Conservation (phyloP, 495 filamentous ascomycete species). For the Neurospora cerealis region DNA sequence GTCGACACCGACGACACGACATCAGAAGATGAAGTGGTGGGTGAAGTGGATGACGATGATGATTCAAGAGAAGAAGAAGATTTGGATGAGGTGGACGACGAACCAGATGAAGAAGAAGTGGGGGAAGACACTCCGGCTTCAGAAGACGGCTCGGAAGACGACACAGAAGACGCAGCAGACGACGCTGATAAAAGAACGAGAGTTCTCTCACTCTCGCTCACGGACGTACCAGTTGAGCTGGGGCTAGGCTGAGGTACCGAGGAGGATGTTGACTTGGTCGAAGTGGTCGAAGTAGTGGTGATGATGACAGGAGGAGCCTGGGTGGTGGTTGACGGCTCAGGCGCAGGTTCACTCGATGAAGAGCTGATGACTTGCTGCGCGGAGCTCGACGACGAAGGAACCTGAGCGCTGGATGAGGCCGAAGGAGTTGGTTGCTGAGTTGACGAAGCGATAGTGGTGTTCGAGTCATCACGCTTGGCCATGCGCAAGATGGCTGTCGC, state of each 20-base stretch:
- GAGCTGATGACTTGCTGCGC: neutral
- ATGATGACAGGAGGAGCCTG: constrained; percentile 8
- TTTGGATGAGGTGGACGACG: neutral
- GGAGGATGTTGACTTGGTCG: constrained; percentile 1
- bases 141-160: neutral
- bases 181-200: constrained; percentile 1
- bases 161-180: constrained; percentile 6
- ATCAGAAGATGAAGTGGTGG: neutral
- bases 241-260: neutral
- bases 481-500: constrained; percentile 27
- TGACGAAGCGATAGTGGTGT: constrained; percentile 5
- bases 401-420: neutral
- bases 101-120: constrained; percentile 1
- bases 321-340: neutral
- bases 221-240: constrained; percentile 7
- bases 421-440: neutral
- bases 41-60: constrained; percentile 4
- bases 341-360: neutral
- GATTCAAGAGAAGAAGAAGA: neutral
- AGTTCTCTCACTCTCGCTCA: constrained; percentile 7
- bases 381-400: neutral
- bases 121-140: constrained; percentile 2
- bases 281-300: neutral
- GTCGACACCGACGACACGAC: neutral
- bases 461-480: constrained; percentile 26